Evolutionary conservation across 1,284 basidiomycete species (phyloP).

Genomic region (Rhodotorula sp.): DNA sequence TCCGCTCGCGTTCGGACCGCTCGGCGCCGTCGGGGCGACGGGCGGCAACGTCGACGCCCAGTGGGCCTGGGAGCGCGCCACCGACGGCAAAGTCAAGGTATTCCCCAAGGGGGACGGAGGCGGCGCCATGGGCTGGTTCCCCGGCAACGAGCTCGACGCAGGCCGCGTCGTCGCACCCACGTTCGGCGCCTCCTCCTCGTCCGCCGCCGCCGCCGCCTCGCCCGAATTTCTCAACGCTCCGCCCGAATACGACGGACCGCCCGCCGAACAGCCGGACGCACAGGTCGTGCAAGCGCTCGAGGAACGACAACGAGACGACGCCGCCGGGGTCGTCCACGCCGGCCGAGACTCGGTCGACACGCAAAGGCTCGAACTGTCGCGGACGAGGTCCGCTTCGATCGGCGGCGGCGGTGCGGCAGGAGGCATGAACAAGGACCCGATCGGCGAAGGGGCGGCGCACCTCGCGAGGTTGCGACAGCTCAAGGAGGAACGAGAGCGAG

Average conservation of each 20-base stretch:
- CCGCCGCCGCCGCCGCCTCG: background rate
- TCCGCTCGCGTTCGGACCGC: slow-evolving; percentile 30
- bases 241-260: slow-evolving; percentile 23
- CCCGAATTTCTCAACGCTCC: slow-evolving; percentile 4
- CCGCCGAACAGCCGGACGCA: slow-evolving; percentile 8
- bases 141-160: slow-evolving; percentile 22
- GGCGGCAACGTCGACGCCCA: slow-evolving; percentile 19
- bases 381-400: background rate
- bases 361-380: background rate
- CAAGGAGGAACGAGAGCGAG: slow-evolving; percentile 27
- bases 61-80: slow-evolving; percentile 36
- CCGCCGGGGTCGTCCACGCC: background rate
- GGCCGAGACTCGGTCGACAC: slow-evolving; percentile 14
- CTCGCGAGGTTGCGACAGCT: slow-evolving; percentile 24
- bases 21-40: slow-evolving; percentile 34
- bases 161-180: slow-evolving; percentile 20
- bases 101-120: slow-evolving; percentile 17
- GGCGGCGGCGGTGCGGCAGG: background rate
- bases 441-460: slow-evolving; percentile 28
- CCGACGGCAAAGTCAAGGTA: slow-evolving; percentile 33
- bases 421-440: slow-evolving; percentile 1
- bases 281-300: slow-evolving; percentile 19
- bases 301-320: slow-evolving; percentile 8
- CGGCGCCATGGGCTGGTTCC: slow-evolving; percentile 1
- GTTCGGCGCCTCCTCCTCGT: background rate